Conservation (phyloP, 176 grass and related monocot genomes). For the Miscanthus lutarioriparius region DNA sequence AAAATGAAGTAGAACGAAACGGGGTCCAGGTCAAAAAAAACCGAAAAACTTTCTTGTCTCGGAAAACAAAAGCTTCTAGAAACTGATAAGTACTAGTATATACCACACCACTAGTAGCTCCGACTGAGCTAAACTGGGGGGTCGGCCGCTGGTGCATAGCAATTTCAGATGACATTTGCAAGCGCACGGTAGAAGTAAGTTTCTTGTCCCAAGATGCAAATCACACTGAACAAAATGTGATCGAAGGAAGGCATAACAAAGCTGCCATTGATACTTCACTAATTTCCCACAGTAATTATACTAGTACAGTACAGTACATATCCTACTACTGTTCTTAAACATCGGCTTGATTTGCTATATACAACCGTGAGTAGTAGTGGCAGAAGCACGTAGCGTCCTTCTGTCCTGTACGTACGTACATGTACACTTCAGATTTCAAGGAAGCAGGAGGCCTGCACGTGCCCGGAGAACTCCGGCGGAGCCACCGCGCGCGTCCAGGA, state of each 20-base stretch:
- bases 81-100: no score
- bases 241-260: not conserved
- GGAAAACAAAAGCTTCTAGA: slow-evolving; percentile 23
- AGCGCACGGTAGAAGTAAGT: not conserved
- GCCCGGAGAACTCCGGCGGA: slow-evolving; percentile 62
- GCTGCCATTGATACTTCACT: not conserved
- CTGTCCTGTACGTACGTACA: not conserved
- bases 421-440: slow-evolving; percentile 50
- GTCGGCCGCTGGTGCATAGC: not conserved
- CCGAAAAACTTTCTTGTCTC: not conserved
- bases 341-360: not conserved
- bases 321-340: not conserved
- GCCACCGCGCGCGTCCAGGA: slow-evolving; percentile 43
- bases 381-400: not conserved
- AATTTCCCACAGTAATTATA: not conserved
- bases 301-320: not conserved
- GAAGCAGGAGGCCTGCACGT: slow-evolving; percentile 67
- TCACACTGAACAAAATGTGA: not conserved
- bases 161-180: not conserved
- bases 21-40: no score
- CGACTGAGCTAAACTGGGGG: not conserved
- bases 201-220: not conserved
- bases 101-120: not conserved
- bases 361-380: not conserved
- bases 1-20: no score